These are phyloP conservation scores for Rutstroemia sp. DNA, from an alignment of 2,329 filamentous ascomycete species.

Conservation along the genomic window DNA sequence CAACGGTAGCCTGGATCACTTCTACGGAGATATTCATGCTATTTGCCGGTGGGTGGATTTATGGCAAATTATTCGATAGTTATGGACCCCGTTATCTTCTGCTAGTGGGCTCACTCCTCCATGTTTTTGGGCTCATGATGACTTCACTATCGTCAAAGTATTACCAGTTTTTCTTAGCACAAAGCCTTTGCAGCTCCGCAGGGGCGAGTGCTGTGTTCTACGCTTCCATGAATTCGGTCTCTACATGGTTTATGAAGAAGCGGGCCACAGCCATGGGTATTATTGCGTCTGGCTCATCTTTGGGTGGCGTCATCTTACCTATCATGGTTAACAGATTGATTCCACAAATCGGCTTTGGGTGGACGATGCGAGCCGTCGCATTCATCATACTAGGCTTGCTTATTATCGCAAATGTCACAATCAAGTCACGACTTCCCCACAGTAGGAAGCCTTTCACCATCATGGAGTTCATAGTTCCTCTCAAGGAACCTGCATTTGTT, in stretches of 20 bases:
- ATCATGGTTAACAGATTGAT: neutral
- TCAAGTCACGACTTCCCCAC: neutral
- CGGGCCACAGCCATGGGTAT: neutral
- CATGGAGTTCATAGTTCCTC: neutral
- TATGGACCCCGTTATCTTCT: conserved; percentile 31
- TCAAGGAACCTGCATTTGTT: neutral
- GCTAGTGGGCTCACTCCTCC: conserved; percentile 34
- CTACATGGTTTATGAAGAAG: neutral
- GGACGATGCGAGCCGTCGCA: neutral
- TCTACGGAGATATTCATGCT: conserved; percentile 38
- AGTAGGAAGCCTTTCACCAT: no score
- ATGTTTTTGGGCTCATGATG: conserved; percentile 38
- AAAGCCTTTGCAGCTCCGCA: conserved; percentile 40
- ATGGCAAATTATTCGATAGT: conserved; percentile 8
- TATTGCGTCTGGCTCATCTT: neutral
- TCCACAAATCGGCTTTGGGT: neutral
- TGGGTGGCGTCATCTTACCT: neutral
- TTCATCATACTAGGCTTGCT: neutral
- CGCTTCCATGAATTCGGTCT: neutral
- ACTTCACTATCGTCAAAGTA: conserved; percentile 34
- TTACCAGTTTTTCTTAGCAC: conserved; percentile 46
- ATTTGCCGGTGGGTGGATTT: conserved; percentile 24
- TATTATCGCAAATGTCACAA: neutral
- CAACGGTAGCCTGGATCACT: conserved; percentile 50
- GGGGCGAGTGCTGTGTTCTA: neutral